Evolutionary conservation across 1,139 yeast species (phyloP).

Genomic region (Magnusiomyces sp.): DNA sequence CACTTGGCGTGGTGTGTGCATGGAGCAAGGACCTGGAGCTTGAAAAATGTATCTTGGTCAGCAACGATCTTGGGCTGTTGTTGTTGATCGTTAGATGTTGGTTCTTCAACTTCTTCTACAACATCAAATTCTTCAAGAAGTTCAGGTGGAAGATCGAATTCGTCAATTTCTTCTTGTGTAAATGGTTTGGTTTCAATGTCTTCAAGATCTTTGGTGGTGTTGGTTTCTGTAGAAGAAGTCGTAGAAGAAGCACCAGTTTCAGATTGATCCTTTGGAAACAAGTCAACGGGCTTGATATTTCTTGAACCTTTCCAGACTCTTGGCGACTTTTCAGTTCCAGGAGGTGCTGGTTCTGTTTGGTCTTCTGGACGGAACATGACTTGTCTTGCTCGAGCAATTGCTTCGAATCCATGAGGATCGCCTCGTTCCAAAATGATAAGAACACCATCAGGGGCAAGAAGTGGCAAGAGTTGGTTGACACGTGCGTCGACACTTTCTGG

Average conservation of each 20-base stretch:
- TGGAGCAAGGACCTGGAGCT: slow-evolving; percentile 59
- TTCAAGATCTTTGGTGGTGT: not conserved
- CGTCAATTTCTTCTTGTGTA: slow-evolving; percentile 23
- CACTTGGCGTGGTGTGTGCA: slow-evolving; percentile 84
- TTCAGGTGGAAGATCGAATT: slow-evolving; percentile 33
- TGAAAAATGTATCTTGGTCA: slow-evolving; percentile 1
- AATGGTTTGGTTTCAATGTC: not conserved
- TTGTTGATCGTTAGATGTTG: not conserved
- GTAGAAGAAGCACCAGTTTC: too few species aligned
- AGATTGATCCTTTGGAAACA: not conserved
- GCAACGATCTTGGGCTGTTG: not conserved
- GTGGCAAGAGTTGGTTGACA: slow-evolving; percentile 49
- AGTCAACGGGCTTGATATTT: slow-evolving; percentile 15
- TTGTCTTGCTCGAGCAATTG: slow-evolving; percentile 84
- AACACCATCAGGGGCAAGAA: slow-evolving; percentile 70
- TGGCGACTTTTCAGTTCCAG: slow-evolving; percentile 51
- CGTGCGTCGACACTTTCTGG: slow-evolving; percentile 68
- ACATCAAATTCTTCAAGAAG: slow-evolving; percentile 36
- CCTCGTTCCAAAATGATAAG: slow-evolving; percentile 80
- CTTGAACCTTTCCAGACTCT: slow-evolving; percentile 59
- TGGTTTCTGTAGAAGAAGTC: not conserved
- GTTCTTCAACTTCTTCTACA: slow-evolving; percentile 23
- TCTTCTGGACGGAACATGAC: slow-evolving; percentile 78
- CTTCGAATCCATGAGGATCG: slow-evolving; percentile 80
- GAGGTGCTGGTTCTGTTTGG: slow-evolving; percentile 24